Evolutionary conservation across 192 early-diverging fungal genomes (phyloP), one percentile per base, ranked within the genome.

Genomic region (Spizellomyces punctatus): DNA sequence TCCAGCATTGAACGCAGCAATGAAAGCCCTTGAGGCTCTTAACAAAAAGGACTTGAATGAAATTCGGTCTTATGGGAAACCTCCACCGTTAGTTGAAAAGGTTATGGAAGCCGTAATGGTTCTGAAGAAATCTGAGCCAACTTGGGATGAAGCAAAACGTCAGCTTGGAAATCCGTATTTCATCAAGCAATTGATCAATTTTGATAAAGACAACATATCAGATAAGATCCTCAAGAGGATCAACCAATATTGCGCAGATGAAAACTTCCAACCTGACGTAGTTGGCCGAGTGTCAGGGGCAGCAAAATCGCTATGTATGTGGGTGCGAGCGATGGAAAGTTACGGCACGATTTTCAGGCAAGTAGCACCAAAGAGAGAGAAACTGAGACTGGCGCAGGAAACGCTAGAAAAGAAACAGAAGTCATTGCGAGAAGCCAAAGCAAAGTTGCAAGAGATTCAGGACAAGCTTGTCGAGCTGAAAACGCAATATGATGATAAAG

Each of bases 51-150:
- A 88, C 69, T 71, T 88, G 63, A 81, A 80, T 63, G 86, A 88
- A 69, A 86, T 88, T 47, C 75, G 79, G 19, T 82, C 83, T 6
- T 88, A 86, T 62, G 85, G 82, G 6, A 88, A 88, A 60, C 86
- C 86, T 43, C 86, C 86, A 7, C 82, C 84, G 36, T 71, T 87
- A n/a, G 86, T 88, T 14, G 84, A 86, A 72, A 86, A 86, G 66
- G 85, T 87, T 21, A 83, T 88, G 82, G 86, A 88, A 66, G 86
- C 82, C 6, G 85, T 88, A 50, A 86, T 86, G 84, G 80, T 88
- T 1, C 71, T 88, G 49, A 84, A 82, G 63, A 88, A 88, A 60
- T 80, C 78, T 36, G 85, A 88, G 64, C 86, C 86, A 8, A 87
- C 86, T 10, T 86, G 86, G 85, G 85, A 86, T 41, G 85, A 88